Evolutionary conservation across 2,329 filamentous ascomycete genomes (phyloP), one percentile per base, ranked within the genome.

Genomic region (Trichoderma oligosporum): DNA sequence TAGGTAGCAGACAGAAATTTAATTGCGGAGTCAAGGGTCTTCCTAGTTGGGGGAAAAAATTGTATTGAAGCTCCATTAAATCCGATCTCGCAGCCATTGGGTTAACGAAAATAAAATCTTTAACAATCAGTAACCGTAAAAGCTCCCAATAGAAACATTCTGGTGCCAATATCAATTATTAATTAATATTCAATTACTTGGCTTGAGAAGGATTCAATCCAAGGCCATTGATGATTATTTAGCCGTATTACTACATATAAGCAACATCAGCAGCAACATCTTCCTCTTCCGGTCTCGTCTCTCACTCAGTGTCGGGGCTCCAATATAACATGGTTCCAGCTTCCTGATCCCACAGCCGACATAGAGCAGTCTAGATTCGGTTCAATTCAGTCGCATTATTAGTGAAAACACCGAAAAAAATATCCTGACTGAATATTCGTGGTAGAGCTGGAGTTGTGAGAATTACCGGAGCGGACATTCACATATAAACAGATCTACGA

Each of bases 401-500:
- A 74, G 76, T 56, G 70, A 73, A 39, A 88, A 89, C 74, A 89
- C 89, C 11, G n/a, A n/a, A 72, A 80, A 67, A 79, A 75, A 60
- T 78, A 88, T 66, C 90, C 90, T 1, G 84, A 89, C 41, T 66
- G 71, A 29, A 64, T 66, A 3, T 83, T 79, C 59, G 78, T 82
- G 36, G 66, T 71, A n/a, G 80, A 82, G 65, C 82, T 78, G 52
- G 70, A 69, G 62, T 60, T 22, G 7, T 39, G 58, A 18, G 60
- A 61, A 12, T 75, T 78, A 2, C 79, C 84, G 7, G 77, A 85
- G 68, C 79, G 88, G 61, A 74, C 73, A 47, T 97, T 94, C 72
- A 93, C 85, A 20, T 97, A 97, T 71, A 78, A 78, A 62, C 89
- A 96, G 66, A 96, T 97, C 68, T 82, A 91, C 68, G 88, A 96